Base-by-base conservation (phyloP, 306 rosid species). In the Pueraria montana region DNA sequence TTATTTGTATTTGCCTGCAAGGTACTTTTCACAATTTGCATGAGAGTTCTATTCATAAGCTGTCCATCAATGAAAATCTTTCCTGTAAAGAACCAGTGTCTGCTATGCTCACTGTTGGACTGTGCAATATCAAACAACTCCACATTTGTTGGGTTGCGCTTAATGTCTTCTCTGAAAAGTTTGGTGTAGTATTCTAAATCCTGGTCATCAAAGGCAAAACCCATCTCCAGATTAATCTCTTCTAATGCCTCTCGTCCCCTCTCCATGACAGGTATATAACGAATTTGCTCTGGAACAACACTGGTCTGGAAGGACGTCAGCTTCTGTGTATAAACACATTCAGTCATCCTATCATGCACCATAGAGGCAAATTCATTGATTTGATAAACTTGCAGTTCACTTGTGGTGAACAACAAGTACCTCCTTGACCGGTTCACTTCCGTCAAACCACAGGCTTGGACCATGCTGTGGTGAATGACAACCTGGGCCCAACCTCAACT, bases 11-110 rank as follows among this genome's bases (percentile, higher is more conserved):
- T 94, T 16, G 87, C 95, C 83, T 86, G 87, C 85, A 94, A 83
- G 56, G 98, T 94, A 88, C 92, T 86, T 88, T 94, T 94, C 84
- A 95, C 98, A 86, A 93, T 93, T 76, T 95, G 97, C 98, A 95
- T 95, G 4, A 95, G 91, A 24, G 98, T 91, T 82, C 46, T 87
- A 38, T 80, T 76, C 98, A 93, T 88, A 6, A 83, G 88, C 34
- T 91, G 80, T 49, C 93, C 98, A 81, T 93, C 97, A 53, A 95
- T 88, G 76, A 85, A 70, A 63, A 95, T 88, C 74, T 91, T 93
- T 36, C 97, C 97, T 23, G 93, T 88, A 70, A 94, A 94, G 89
- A 94, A 94, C 98, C 98, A 94, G 67, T 92, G 98, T 79, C 98
- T 90, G 74, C 98, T 91, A 55, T 94, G 98, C 82, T 94, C 97